These are phyloP conservation scores for Rhynchospora pubera DNA, from an alignment of 176 grass and related monocot species.

Conservation along the genomic window DNA sequence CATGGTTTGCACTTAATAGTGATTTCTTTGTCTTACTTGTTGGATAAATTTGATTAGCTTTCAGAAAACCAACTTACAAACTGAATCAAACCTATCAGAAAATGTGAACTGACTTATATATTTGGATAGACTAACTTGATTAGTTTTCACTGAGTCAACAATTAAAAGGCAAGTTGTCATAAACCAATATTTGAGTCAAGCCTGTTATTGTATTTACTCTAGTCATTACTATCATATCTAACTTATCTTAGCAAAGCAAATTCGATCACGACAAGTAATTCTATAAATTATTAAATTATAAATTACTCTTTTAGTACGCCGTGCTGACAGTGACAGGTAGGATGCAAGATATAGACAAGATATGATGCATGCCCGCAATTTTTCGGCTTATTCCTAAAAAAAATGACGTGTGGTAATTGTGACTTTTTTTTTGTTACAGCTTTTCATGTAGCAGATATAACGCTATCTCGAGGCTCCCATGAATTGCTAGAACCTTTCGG, in stretches of 20 bases:
- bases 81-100: neutral
- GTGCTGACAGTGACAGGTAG: constrained; percentile 20
- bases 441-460: no score
- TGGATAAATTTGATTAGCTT: neutral
- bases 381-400: no score
- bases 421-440: no score
- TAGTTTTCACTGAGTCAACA: neutral
- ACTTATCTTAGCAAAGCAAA: constrained; percentile 2
- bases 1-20: neutral
- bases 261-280: constrained; percentile 9
- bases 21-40: neutral
- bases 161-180: neutral
- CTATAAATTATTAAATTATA: neutral
- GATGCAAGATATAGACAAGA: neutral
- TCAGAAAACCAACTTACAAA: neutral
- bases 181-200: neutral
- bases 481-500: no score
- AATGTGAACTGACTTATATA: neutral
- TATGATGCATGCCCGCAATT: no score
- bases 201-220: neutral
- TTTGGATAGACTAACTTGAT: neutral
- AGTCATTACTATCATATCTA: neutral
- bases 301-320: constrained; percentile 5
- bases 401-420: no score
- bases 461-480: no score